Base-by-base conservation (phyloP, 1,284 basidiomycete genomes). In the Pseudozyma thailandica region DNA sequence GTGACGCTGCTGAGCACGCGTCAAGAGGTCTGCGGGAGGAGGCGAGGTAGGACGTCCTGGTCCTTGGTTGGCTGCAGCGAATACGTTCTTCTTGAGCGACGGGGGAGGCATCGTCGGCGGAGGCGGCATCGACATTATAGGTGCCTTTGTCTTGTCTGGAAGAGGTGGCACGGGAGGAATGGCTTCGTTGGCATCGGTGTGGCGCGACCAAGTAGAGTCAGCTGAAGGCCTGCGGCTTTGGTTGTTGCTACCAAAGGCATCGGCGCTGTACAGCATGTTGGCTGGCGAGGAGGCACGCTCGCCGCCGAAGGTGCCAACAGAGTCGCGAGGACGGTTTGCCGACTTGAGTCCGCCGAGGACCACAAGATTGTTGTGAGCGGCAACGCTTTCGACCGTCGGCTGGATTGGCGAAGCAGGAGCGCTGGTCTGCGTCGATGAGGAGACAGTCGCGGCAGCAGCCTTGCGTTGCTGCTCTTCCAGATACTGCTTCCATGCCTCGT, bases 41-140 rank as follows among this genome's bases (percentile, higher is more conserved):
- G 75, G 75, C 48, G 77, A 79, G 2, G 63, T 75, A 12, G 77
- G 75, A 9, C 75, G 74, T 0, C 56, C 50, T 10, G 72, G 72
- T 7, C 62, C 62, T n/a, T 35, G 55, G 42, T 28, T 48, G 7
- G 48, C 50, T 1, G 59, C 28, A 2, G 37, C 47, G 20, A 37
- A 30, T 4, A 41, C 38, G 15, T 46, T 54, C 23, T 48, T 49
- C 49, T 65, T 74, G 27, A 49, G 20, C 20, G 77, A 51, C 20
- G 77, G 77, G 38, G 77, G 77, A 37, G 77, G 77, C 71, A 75
- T 74, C 13, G 49, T 54, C 4, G 75, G 77, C 16, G 77, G 77
- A 10, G 74, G 74, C 2, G 76, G 76, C 54, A 77, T 70, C 38
- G 69, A 50, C 72, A 78, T 70, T 45, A 73, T 52, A 10, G 76